Evolutionary conservation across 495 filamentous ascomycete species (phyloP).

Genomic region (Pseudotulostoma volvatum): DNA sequence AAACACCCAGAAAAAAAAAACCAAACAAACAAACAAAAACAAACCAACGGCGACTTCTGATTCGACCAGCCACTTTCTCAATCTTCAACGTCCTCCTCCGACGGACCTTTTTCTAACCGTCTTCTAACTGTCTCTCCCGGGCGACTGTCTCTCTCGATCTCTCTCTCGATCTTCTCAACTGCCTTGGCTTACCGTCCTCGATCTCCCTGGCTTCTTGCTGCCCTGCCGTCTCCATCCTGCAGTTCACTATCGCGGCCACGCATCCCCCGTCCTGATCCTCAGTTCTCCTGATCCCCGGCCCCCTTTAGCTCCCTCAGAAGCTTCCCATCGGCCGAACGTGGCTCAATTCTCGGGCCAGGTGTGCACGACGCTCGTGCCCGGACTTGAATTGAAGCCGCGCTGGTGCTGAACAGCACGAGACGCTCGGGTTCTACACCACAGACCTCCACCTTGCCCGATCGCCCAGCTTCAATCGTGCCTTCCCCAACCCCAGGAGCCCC

Average conservation of each 20-base stretch:
- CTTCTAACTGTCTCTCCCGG: too few species aligned
- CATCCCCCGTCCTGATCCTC: background rate
- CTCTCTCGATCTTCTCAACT: background rate
- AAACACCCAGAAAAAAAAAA: background rate
- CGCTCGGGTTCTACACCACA: too few species aligned
- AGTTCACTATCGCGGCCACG: too few species aligned
- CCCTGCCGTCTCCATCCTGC: too few species aligned
- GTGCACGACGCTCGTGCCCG: too few species aligned
- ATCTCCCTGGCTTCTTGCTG: background rate
- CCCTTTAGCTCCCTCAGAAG: too few species aligned
- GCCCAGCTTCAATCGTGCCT: slow-evolving; percentile 25
- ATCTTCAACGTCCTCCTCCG: slow-evolving; percentile 1
- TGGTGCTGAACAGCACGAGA: too few species aligned
- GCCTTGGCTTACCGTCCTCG: background rate
- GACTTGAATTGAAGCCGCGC: too few species aligned
- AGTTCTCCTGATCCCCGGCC: too few species aligned
- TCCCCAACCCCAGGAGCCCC: slow-evolving; percentile 18
- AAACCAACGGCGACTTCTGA: background rate
- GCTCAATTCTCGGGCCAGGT: too few species aligned
- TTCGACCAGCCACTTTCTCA: slow-evolving; percentile 6
- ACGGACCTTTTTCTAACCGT: too few species aligned
- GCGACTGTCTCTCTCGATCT: background rate
- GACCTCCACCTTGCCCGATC: slow-evolving; percentile 9
- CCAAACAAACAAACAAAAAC: background rate
- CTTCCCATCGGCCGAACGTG: too few species aligned